phyloP scores from a whole-genome alignment of 78 protist genomes.

The Monosiga brevicollis region DNA sequence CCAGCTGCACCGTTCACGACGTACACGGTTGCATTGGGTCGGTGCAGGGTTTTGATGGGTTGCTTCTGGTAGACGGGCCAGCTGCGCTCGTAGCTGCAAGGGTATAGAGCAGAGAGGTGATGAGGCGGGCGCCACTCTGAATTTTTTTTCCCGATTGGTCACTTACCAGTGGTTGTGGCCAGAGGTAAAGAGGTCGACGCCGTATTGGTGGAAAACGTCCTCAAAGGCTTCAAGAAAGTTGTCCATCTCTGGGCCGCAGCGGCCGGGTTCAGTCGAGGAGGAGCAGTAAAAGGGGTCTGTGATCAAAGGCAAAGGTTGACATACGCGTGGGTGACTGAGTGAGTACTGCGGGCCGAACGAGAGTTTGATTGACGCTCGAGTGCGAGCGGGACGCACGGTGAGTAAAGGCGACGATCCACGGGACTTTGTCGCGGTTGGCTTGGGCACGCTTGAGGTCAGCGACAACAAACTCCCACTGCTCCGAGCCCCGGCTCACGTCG shows the following conservation, averaged over 20 bases:
- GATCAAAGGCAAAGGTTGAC: no score
- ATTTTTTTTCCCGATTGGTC: background rate
- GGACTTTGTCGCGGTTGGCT: conserved; percentile 10
- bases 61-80: background rate
- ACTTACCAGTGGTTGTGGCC: conserved; percentile 22
- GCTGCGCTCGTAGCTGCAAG: background rate
- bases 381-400: no score
- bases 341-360: no score
- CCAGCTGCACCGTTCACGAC: conserved; percentile 6
- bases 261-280: background rate
- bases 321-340: no score
- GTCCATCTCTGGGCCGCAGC: background rate
- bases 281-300: conserved; percentile 27
- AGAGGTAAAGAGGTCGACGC: conserved; percentile 16
- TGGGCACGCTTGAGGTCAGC: conserved; percentile 13
- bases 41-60: no score
- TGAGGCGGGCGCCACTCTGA: background rate
- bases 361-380: no score
- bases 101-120: background rate
- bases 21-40: background rate
- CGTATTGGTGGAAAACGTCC: conserved; percentile 6
- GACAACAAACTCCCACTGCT: background rate
- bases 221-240: background rate
- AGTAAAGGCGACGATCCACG: conserved; percentile 14
- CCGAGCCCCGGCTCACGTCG: background rate